Conservation (phyloP, 495 filamentous ascomycete species). For the Xylaria cubensis region DNA sequence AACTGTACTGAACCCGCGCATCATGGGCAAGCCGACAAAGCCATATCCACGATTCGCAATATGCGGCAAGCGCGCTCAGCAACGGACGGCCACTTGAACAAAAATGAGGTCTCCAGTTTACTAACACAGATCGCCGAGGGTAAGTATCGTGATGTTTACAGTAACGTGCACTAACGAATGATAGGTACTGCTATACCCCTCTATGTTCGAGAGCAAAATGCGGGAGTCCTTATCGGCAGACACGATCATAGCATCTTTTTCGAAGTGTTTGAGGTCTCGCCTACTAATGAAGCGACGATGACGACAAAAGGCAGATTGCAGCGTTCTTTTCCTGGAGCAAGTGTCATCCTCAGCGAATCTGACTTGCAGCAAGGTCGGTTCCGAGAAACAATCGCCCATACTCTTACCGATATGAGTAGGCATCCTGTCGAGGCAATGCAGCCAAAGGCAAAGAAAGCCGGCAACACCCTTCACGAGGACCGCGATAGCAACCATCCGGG, state of each 20-base stretch:
- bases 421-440: slow-evolving; percentile 45
- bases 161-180: neutral
- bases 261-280: slow-evolving; percentile 63
- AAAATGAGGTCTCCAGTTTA: neutral
- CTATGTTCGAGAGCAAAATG: slow-evolving; percentile 63
- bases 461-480: slow-evolving; percentile 45
- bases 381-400: slow-evolving; percentile 45
- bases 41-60: slow-evolving; percentile 30
- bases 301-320: slow-evolving; percentile 55
- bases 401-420: slow-evolving; percentile 50
- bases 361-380: slow-evolving; percentile 46
- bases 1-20: slow-evolving; percentile 12
- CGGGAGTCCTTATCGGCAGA: slow-evolving; percentile 57
- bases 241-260: slow-evolving; percentile 44
- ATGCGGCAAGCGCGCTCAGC: slow-evolving; percentile 28
- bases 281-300: slow-evolving; percentile 53
- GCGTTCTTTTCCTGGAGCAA: slow-evolving; percentile 61
- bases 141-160: neutral
- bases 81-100: slow-evolving; percentile 25
- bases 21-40: slow-evolving; percentile 3
- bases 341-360: slow-evolving; percentile 42
- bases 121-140: slow-evolving; percentile 10
- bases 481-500: slow-evolving; percentile 60
- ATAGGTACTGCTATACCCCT: slow-evolving; percentile 42
- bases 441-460: slow-evolving; percentile 52